phyloP scores from a whole-genome alignment of 202 grass and related monocot species.

The Carex arenaria region DNA sequence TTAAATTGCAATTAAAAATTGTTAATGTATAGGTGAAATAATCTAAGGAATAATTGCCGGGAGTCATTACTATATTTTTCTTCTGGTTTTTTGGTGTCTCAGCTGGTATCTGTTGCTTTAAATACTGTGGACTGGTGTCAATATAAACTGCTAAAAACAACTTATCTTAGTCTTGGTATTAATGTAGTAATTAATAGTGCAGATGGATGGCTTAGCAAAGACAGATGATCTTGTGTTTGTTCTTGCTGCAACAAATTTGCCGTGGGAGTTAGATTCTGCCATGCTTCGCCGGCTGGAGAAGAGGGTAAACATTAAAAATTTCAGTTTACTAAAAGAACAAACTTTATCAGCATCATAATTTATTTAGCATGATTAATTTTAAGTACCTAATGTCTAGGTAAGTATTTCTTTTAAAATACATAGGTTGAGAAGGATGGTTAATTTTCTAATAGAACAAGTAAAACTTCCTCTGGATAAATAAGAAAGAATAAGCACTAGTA shows the following conservation, averaged over 20 bases:
- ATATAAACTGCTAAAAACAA: neutral
- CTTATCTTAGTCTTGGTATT: neutral
- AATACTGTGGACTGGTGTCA: neutral
- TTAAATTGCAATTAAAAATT: too few species aligned
- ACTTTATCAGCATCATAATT: neutral
- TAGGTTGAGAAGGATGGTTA: too few species aligned
- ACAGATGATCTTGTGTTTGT: slow-evolving; percentile 91
- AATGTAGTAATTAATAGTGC: slow-evolving; percentile 17
- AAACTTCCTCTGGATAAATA: neutral
- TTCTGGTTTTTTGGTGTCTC: neutral
- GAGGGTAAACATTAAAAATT: slow-evolving; percentile 29
- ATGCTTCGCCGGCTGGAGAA: slow-evolving; percentile 95
- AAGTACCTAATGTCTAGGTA: too few species aligned
- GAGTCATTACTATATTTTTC: neutral
- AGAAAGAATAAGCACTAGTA: neutral
- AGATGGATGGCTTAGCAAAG: slow-evolving; percentile 98
- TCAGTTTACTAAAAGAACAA: neutral
- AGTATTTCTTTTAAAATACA: too few species aligned
- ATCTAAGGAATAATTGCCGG: neutral
- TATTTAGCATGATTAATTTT: neutral
- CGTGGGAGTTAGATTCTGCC: slow-evolving; percentile 91
- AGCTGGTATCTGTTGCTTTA: neutral
- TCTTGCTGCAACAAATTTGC: slow-evolving; percentile 92
- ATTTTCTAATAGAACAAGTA: too few species aligned
- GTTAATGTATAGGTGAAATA: neutral